These are phyloP conservation scores for Sarcodon sp. DNA, from an alignment of 768 basidiomycete species.

Conservation along the genomic window DNA sequence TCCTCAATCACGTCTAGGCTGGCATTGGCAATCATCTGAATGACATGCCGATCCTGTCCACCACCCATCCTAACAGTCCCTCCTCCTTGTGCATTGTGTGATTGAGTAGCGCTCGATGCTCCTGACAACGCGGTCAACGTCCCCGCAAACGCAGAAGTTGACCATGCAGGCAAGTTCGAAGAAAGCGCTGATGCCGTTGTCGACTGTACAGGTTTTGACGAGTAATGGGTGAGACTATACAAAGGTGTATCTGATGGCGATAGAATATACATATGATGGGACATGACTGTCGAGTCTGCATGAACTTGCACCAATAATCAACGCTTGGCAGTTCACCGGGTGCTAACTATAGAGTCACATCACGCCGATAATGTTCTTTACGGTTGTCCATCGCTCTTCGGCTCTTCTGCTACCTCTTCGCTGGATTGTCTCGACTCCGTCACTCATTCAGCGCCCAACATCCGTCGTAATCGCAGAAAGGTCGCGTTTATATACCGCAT, in stretches of 20 bases:
- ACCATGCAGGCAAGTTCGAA: slow-evolving; percentile 81
- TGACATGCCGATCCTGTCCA: slow-evolving; percentile 84
- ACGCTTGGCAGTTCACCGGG: neutral
- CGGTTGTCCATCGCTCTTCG: neutral
- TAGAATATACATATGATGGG: slow-evolving; percentile 75
- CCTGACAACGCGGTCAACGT: slow-evolving; percentile 81
- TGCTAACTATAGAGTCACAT: too few relatives aligned
- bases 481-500: neutral
- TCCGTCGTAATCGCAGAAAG: neutral
- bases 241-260: slow-evolving; percentile 82
- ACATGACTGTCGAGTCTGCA: slow-evolving; percentile 35
- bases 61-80: slow-evolving; percentile 60
- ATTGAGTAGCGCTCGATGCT: slow-evolving; percentile 62
- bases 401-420: too few relatives aligned
- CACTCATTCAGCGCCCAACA: neutral
- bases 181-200: slow-evolving; percentile 55
- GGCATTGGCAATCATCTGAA: slow-evolving; percentile 98
- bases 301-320: neutral
- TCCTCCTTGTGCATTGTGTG: slow-evolving; percentile 39
- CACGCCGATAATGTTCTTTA: neutral
- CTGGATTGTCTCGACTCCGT: neutral
- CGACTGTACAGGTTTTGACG: slow-evolving; percentile 51
- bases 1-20: slow-evolving; percentile 94
- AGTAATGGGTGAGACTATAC: slow-evolving; percentile 74
- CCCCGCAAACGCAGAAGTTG: slow-evolving; percentile 83